Base-by-base conservation (phyloP, 306 rosid species). In the Trichosanthes cucumerina region DNA sequence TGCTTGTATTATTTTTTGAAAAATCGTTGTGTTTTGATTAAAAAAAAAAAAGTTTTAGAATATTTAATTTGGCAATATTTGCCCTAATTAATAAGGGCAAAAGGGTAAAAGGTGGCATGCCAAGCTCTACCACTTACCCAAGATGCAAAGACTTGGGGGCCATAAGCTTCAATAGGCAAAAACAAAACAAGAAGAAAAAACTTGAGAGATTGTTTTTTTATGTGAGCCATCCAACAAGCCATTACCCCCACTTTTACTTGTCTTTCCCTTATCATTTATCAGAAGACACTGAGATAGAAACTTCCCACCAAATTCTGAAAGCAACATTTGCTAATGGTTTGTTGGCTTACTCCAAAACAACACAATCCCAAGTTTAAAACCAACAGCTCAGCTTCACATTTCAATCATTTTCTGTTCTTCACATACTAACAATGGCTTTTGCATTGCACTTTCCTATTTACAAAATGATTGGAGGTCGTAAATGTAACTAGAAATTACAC, bases 271-370 rank as follows among this genome's bases (percentile, higher is more conserved):
- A 43, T 69, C 39, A 46, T 70, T 72, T 72, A 47, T 13, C 43
- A 72, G 9, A 47, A 72, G 59, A 44, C 77, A 72, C 59, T 16
- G 59, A 47, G 59, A 47, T 47, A 14, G 59, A 47, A 72, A 72
- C 77, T 72, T 28, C 36, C 77, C 24, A 72, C 15, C 76, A 71
- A 13, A 14, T 71, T 44, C 21, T 43, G 76, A 71, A 71, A 71
- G 76, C 76, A 71, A 71, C 75, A 69, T 21, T 9, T 41, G 33
- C 33, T 41, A 69, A 69, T 69, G 53, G 9, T 21, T 21, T 33
- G 19, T 21, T 21, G 52, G 19, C 54, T 2, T 11, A 69, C 75
- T n/a, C 76, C 57, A 71, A 71, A 71, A 43, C 59, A 47, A 70
- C 24, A 26, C 58, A 47, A 13, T 4, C 57, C 38, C 24, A 15